Base-by-base conservation (phyloP, 2,329 filamentous ascomycete genomes). In the Coniochaeta hoffmannii region DNA sequence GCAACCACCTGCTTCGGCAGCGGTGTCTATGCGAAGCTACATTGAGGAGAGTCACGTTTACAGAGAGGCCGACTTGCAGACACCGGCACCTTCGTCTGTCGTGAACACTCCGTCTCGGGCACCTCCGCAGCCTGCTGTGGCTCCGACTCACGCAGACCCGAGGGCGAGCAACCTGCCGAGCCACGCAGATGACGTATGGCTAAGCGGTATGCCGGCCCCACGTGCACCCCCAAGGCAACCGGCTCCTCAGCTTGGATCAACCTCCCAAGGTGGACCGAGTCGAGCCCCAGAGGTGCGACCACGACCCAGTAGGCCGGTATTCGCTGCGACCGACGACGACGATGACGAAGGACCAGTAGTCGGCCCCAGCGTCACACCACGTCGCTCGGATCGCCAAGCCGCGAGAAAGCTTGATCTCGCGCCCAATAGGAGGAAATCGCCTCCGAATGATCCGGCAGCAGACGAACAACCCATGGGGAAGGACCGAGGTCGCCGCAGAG, bases 41-140 rank as follows among this genome's bases (percentile, higher is more conserved):
- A 54, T 62, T 4, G 67, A 68, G 46, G 67, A 66, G 51, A 60
- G 60, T 24, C 53, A 57, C 32, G 34, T 65, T 11, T 66, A 58
- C 31, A 50, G 34, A 3, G 57, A 60, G 15, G 62, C 65, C 6
- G 53, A 56, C 15, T 34, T 66, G 14, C 53, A 57, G 9, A 65
- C 64, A 12, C 61, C 60, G 15, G 49, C 26, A 38, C 30, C 1
- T 31, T 50, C n/a, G 46, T 57, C 12, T 44, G 2, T n/a, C 36
- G 15, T 14, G 32, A 9, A 24, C 19, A 50, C 50, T n/a, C 32
- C 56, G 17, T 35, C 51, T 19, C 50, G 53, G 4, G 4, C 12
- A 8, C 22, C 19, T 46, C n/a, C 22, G 3, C 22, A 26, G 12
- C 19, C 19, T 28, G 19, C 41, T 14, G 41, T 15, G 6, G 24